Base-by-base conservation (phyloP, 1,284 basidiomycete genomes). In the Rhodotorula sp. region DNA sequence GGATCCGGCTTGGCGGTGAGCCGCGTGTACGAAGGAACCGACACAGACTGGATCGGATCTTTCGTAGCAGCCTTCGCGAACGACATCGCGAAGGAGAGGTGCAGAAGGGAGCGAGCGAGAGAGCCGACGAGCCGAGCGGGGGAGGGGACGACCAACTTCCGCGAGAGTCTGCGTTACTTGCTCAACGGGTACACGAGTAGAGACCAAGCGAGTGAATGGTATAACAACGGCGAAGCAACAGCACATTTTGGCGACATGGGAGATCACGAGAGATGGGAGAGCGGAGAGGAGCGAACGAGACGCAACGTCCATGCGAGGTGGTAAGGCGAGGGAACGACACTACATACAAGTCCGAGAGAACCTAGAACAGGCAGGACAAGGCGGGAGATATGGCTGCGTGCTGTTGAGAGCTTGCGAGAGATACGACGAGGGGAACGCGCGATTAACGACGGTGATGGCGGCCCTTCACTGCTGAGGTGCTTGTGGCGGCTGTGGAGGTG, bases 1-100 rank as follows among this genome's bases (percentile, higher is more conserved):
- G 87, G 82, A 78, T 87, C 82, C 78, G 70, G 89, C 89, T 77
- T 90, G 88, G 64, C 48, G 45, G 70, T 62, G 25, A 76, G 74
- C 23, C 67, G 67, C 19, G 78, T 77, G 71, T 74, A 76, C 46
- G 74, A 65, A 3, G 80, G 79, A 42, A 82, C 77, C 16, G 78
- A 77, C 53, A 82, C 72, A 21, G 76, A 76, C 71, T 81, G 80
- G 50, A 82, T 77, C 17, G 79, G 61, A 7, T 54, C 55, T 2
- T 42, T 25, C 3, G 50, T 50, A 9, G 60, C 66, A 9, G 60
- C 9, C 21, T 50, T 49, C 42, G 49, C 34, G 53, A 61, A 42
- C 19, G 68, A 65, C 67, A 68, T 64, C 17, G 54, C 21, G 16
- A 23, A 16, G 41, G 14, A n/a, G 53, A 21, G 54, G 41, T 17